Evolutionary conservation across 345 rosid genomes (phyloP).

Genomic region (Gossypium turneri): DNA sequence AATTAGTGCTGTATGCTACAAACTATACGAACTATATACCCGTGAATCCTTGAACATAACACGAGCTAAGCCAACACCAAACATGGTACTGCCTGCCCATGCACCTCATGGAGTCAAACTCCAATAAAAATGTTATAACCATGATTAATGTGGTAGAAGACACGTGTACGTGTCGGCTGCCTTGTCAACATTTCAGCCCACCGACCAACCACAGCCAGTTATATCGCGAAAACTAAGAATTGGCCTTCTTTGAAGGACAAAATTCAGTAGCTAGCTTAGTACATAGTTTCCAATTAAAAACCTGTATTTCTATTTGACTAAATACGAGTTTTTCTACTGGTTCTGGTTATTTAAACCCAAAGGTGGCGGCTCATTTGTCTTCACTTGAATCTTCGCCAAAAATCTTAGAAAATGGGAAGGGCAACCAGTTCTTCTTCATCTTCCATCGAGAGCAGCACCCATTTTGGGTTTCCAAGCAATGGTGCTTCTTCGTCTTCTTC

Average conservation of each 20-base stretch:
- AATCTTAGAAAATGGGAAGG: not conserved
- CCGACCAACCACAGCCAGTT: not conserved
- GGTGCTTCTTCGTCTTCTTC: not conserved
- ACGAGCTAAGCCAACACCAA: not conserved
- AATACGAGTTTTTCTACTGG: not conserved
- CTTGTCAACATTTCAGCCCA: not conserved
- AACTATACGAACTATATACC: not conserved
- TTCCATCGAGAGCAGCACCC: not conserved
- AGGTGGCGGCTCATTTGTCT: conserved; percentile 2
- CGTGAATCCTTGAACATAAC: conserved; percentile 8
- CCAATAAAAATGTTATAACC: not conserved
- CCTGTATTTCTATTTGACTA: not conserved
- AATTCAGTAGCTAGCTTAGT: not conserved
- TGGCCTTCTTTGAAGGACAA: not conserved
- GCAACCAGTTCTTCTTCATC: not conserved
- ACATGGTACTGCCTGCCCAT: not conserved
- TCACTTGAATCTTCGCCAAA: not conserved
- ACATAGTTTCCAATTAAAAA: no score
- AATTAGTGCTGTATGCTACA: not conserved
- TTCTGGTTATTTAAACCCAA: not conserved
- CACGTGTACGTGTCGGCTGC: not conserved
- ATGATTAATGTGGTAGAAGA: not conserved
- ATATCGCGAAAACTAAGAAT: not conserved
- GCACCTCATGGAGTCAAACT: not conserved
- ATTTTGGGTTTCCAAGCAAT: not conserved